Evolutionary conservation across 73 alveolate species (phyloP), one percentile per base, ranked within the genome.

Genomic region (Urostyla sp.): DNA sequence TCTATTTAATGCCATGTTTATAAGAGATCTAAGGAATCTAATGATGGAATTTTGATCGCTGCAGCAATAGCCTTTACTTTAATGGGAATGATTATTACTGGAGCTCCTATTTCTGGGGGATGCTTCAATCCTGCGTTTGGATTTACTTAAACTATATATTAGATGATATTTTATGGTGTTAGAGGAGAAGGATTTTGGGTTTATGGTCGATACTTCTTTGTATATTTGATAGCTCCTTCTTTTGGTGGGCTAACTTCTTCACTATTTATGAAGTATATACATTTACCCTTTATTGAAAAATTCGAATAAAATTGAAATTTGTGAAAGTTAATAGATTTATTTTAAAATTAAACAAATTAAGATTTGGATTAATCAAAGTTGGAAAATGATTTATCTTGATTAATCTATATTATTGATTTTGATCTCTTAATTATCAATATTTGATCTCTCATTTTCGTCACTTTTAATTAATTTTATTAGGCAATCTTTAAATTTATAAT

Each of bases 41-140:
- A 56, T 11, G 74, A 56, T 55, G 74, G 74, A 11, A 27, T 56
- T 23, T 10, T 56, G 54, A 11, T 21, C 23, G 74, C 74, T 21
- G 74, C 55, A 8, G 16, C 74, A 23, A 56, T 56, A 10, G 74
- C 74, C 8, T 18, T 56, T n/a, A 56, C 74, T 21, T 23, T 56
- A 7, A 10, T 23, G 5, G 74, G 55, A 18, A 56, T 56, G 74
- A 56, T 56, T 8, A 23, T 21, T 24, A 23, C 54, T 23, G 74
- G 55, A 10, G 74, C 55, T 59, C 56, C 32, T 5, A 59, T 59
- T 6, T 59, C 76, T 28, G 76, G 76, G 23, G 76, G 57, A 59
- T 34, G 10, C 55, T 59, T 59, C 20, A 59, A 59, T 20, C 76
- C 76, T n/a, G 77, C 77, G 16, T 60, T 60, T 34, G 77, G 77